phyloP scores from a whole-genome alignment of 2,329 filamentous ascomycete genomes.

The Neofusicoccum sp. region DNA sequence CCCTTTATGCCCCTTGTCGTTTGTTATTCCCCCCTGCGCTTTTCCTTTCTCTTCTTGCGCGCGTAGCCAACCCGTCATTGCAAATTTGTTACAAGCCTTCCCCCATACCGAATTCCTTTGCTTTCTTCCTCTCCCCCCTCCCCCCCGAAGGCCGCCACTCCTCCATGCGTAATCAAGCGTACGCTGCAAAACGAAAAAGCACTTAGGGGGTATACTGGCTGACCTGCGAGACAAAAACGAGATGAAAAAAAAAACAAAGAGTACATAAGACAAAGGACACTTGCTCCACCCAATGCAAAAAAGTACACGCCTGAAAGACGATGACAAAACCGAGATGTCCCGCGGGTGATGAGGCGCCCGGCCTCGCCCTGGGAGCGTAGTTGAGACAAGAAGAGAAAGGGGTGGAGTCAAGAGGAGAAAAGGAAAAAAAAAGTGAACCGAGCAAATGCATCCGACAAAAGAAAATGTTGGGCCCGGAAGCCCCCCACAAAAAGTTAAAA shows the following conservation, averaged over 20 bases:
- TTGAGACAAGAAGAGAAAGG: neutral
- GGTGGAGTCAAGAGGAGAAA: neutral
- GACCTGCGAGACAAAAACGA: conserved; percentile 11
- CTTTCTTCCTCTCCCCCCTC: neutral
- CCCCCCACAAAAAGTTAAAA: neutral
- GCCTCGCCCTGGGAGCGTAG: neutral
- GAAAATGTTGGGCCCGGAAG: neutral
- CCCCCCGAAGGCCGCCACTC: neutral
- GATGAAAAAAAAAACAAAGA: neutral
- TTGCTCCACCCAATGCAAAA: conserved; percentile 12
- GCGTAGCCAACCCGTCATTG: conserved; percentile 2
- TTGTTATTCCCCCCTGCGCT: conserved; percentile 3
- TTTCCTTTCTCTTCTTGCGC: neutral
- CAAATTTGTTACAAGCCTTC: neutral
- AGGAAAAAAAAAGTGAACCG: neutral
- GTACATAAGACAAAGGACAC: neutral
- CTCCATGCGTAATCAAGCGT: conserved; percentile 8
- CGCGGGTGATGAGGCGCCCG: neutral
- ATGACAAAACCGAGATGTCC: conserved; percentile 9
- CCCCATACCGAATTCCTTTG: neutral
- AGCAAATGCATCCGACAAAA: neutral
- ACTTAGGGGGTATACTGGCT: conserved; percentile 13
- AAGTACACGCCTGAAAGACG: conserved; percentile 1
- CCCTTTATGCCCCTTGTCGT: neutral
- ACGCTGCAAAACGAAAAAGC: conserved; percentile 15